Base-by-base conservation (phyloP, 225 moss, liverwort and hornwort genomes). In the Physcomitrium patens region DNA sequence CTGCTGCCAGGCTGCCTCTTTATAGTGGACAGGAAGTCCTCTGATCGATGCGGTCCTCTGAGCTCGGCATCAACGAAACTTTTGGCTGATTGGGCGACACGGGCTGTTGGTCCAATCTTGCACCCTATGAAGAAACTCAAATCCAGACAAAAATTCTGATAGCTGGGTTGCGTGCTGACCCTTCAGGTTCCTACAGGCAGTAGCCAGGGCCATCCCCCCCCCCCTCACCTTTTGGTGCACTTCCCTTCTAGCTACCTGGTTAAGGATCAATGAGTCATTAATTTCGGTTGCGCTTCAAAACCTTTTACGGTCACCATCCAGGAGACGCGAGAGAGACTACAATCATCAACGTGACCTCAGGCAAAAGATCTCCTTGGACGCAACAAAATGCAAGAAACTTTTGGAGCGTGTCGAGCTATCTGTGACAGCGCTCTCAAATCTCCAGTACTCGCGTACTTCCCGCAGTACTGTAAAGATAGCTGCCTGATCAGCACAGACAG, bases 331-430 rank as follows among this genome's bases (percentile, higher is more conserved):
- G 28, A 5, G 53, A 10, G n/a, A 17, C 51, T 43, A 54, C 66
- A 70, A 75, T 82, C 65, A 82, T 70, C 70, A 59, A 54, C 22
- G 31, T 37, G 31, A 60, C 17, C 31, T 76, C 76, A 76, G 71
- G 66, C 52, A 76, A 44, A 52, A 80, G 66, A 76, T 81, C 76
- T 67, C 47, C 71, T 71, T 46, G 49, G 64, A 63, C 57, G 77
- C 63, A 57, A 74, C 78, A 53, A 82, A 59, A 65, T 82, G 43
- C 75, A 50, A 10, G 28, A 59, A 68, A 19, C 60, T 61, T 62
- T 56, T 72, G 73, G 72, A 77, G 73, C 69, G 82, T 74, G 78
- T 58, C 69, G 69, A 78, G 69, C 57, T 51, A 52, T 72, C 67
- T 66, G 67, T 48, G 74, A 74, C 69, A 75, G 69, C 80, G 49